Conservation (phyloP, 1,139 yeast genomes). For the Magnusiomyces tetraspermus region DNA sequence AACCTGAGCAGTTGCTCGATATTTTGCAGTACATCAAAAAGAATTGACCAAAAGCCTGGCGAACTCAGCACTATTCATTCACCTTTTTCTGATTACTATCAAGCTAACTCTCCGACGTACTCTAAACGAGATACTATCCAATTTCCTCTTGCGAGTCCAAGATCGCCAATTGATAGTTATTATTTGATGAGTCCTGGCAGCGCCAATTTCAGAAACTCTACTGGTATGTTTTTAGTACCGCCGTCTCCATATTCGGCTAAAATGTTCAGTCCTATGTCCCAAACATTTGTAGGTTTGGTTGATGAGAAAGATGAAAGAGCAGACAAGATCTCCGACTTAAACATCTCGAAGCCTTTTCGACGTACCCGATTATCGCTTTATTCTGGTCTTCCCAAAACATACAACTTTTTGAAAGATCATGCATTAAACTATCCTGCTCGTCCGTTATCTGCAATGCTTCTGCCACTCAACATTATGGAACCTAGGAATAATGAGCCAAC, state of each 20-base stretch:
- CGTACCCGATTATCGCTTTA: background rate
- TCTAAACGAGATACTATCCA: conserved; percentile 1
- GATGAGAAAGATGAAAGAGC: no score
- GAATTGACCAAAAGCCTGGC: conserved; percentile 9
- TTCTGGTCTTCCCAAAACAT: no score
- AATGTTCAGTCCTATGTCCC: no score
- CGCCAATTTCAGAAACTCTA: background rate
- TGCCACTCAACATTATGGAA: conserved; percentile 1
- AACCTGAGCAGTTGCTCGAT: conserved; percentile 23
- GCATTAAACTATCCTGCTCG: background rate
- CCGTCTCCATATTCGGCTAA: no score
- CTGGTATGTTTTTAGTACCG: no score
- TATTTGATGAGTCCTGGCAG: background rate
- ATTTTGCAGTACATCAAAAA: background rate
- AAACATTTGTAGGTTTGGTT: no score
- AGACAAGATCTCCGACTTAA: no score
- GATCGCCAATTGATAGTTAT: no score
- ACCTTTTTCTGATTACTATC: conserved; percentile 8
- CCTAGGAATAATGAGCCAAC: background rate
- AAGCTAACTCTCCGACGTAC: background rate
- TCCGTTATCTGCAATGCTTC: conserved; percentile 4
- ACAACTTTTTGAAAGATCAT: background rate
- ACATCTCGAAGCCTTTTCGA: no score
- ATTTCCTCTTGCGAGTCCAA: background rate
- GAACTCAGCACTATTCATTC: background rate